Percentiles rank a stretch among this genome's conserved stretches.
Evolutionary conservation across 331 rosid genomes (phyloP).

Genomic region (Malus hybrid): DNA sequence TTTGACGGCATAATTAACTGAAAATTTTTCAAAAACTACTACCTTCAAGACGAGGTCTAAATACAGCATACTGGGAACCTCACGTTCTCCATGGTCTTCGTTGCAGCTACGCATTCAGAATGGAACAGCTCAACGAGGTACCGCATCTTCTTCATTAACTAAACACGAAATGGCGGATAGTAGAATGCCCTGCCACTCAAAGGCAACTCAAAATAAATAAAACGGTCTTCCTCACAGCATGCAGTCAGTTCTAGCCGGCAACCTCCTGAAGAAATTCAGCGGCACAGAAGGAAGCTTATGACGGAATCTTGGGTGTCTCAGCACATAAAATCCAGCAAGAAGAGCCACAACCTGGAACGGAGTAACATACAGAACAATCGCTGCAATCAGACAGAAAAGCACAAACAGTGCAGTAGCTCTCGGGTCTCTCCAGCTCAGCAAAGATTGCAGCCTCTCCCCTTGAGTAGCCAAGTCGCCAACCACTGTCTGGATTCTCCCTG

Average conservation of each 20-base stretch:
- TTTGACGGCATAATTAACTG: too few relatives aligned
- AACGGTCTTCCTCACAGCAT: slow-evolving; percentile 56
- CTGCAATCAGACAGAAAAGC: slow-evolving; percentile 84
- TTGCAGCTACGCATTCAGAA: slow-evolving; percentile 29
- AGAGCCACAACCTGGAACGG: slow-evolving; percentile 97
- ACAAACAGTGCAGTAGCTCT: slow-evolving; percentile 93
- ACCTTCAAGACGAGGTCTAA: slow-evolving; percentile 27
- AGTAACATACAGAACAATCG: slow-evolving; percentile 80
- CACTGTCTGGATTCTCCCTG: slow-evolving; percentile 92
- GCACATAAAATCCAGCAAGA: slow-evolving; percentile 69
- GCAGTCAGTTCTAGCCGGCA: slow-evolving; percentile 96
- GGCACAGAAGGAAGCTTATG: slow-evolving; percentile 98
- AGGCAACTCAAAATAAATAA: slow-evolving; percentile 1
- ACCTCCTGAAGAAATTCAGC: slow-evolving; percentile 90
- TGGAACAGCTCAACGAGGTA: slow-evolving; percentile 19
- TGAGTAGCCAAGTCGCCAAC: slow-evolving; percentile 97
- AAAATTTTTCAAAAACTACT: slow-evolving; percentile 20
- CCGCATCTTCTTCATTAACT: slow-evolving; percentile 22
- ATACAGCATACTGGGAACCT: slow-evolving; percentile 10
- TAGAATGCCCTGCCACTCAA: background rate
- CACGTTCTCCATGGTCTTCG: background rate
- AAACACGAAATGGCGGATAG: background rate
- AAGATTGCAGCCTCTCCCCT: slow-evolving; percentile 93
- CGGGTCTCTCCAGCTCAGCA: slow-evolving; percentile 99
- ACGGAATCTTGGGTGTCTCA: slow-evolving; percentile 98